Conservation (phyloP, 1,284 basidiomycete genomes). For the Peniophora sp. region DNA sequence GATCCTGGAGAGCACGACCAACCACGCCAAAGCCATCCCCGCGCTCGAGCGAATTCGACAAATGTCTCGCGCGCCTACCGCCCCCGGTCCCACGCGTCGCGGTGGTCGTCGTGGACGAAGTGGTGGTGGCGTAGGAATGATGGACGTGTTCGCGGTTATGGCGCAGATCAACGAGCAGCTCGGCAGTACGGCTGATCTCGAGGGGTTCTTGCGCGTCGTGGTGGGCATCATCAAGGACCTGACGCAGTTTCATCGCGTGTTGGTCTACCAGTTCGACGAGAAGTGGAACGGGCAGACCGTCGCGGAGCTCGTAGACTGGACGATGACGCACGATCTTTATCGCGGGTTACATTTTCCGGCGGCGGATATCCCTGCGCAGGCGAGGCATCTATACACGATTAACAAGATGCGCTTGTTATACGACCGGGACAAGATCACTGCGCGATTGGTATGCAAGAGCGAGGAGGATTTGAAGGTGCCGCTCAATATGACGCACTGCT, state of each 20-base stretch:
- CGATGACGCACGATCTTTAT: slow-evolving; percentile 73
- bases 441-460: slow-evolving; percentile 66
- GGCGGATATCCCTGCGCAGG: slow-evolving; percentile 51
- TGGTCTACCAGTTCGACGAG: slow-evolving; percentile 84
- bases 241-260: slow-evolving; percentile 79
- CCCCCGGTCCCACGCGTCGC: slow-evolving; percentile 12
- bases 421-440: slow-evolving; percentile 71
- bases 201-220: slow-evolving; percentile 69
- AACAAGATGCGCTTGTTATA: slow-evolving; percentile 82
- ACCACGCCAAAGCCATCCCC: slow-evolving; percentile 64
- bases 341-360: slow-evolving; percentile 68
- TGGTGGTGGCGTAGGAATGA: slow-evolving; percentile 48
- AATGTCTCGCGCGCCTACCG: slow-evolving; percentile 22
- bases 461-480: slow-evolving; percentile 66
- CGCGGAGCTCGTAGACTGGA: slow-evolving; percentile 81
- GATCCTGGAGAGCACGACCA: slow-evolving; percentile 71
- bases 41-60: slow-evolving; percentile 66
- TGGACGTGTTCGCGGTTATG: slow-evolving; percentile 79
- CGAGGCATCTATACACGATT: slow-evolving; percentile 36
- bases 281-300: slow-evolving; percentile 73
- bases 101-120: slow-evolving; percentile 12
- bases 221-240: slow-evolving; percentile 81
- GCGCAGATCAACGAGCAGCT: slow-evolving; percentile 85
- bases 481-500: slow-evolving; percentile 85
- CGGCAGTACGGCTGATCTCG: slow-evolving; percentile 60